These are phyloP conservation scores for Sarcocystis neurona DNA, from an alignment of 169 alveolate species.

Conservation along the genomic window DNA sequence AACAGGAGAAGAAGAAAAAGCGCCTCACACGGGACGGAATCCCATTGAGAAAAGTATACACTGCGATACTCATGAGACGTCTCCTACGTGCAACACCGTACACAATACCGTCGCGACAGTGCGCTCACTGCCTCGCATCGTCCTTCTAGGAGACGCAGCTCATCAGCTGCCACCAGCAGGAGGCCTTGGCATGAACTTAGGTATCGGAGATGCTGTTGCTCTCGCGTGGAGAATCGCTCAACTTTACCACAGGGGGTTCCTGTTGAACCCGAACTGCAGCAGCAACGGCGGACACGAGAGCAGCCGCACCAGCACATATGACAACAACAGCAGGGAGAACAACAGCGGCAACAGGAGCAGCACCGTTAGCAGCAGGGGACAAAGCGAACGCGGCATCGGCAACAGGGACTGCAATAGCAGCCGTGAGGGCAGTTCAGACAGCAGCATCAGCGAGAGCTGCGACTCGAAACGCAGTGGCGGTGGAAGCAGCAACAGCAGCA, in stretches of 20 bases:
- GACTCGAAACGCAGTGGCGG: slow-evolving; percentile 11
- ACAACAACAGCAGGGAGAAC: background rate
- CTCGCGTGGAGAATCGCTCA: slow-evolving; percentile 78
- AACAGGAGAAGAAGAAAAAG: slow-evolving; percentile 12
- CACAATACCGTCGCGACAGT: no score
- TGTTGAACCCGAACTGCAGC: slow-evolving; percentile 26
- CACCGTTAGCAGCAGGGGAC: background rate
- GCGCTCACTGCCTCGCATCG: slow-evolving; percentile 56
- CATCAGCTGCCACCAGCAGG: slow-evolving; percentile 94
- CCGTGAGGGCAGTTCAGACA: background rate
- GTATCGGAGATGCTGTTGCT: slow-evolving; percentile 86
- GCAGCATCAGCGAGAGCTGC: no score
- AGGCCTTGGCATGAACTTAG: slow-evolving; percentile 93
- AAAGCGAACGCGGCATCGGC: background rate
- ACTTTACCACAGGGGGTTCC: slow-evolving; percentile 62
- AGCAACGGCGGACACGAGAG: background rate
- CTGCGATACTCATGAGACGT: no score
- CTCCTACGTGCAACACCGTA: no score
- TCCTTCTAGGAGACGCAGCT: slow-evolving; percentile 92
- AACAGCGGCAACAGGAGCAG: background rate
- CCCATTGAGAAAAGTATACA: no score
- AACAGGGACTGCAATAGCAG: no score
- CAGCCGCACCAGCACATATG: background rate
- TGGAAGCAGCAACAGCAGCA: slow-evolving; percentile 17
- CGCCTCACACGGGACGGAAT: no score